Base-by-base conservation (phyloP, 352 stramenopile genomes). In the Phytophthora fragariae region DNA sequence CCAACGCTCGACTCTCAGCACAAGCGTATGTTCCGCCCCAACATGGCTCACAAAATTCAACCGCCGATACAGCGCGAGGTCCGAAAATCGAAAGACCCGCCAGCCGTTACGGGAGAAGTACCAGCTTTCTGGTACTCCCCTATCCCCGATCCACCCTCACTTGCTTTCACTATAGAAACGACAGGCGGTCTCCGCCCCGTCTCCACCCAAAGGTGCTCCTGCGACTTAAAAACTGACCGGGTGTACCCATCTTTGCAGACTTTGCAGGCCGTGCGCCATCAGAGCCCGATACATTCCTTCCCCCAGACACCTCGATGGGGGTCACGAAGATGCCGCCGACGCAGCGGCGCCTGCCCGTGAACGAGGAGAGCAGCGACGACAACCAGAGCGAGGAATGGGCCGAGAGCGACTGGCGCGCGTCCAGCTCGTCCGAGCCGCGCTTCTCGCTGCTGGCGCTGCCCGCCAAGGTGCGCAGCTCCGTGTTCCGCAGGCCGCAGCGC, bases 401-500 rank as follows among this genome's bases (percentile, higher is more conserved):
- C 54, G 85, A 83, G 46, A 89, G 80, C 75, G 85, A 91, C 57
- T 81, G 73, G 58, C 79, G 75, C 65, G 78, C 77, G 55, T 88
- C 77, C 55, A 88, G 73, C 71, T 84, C 71, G 21, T 85, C 73
- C 15, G 80, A 88, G 54, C 69, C 68, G 44, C 77, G 81, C 24
- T 89, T 89, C 66, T 89, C 82, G 35, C 57, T 89, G 44, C 46
- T 86, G n/a, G 72, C 62, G 2, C 47, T 89, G 2, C 82, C 82
- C 1, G 71, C 62, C 2, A 84, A 80, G 49, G 76, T 89, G 35
- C 82, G 82, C 41, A 62, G 73, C 39, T 86, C 82, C 27, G 65
- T 89, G 35, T 87, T 89, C 53, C 57, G 79, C 5, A 73, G 73
- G 62, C 58, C 71, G 54, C 27, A 70, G 7, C 31, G 8, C 35